These are phyloP conservation scores for Puccinia polysora DNA, from an alignment of 1,284 basidiomycete species.

Conservation along the genomic window DNA sequence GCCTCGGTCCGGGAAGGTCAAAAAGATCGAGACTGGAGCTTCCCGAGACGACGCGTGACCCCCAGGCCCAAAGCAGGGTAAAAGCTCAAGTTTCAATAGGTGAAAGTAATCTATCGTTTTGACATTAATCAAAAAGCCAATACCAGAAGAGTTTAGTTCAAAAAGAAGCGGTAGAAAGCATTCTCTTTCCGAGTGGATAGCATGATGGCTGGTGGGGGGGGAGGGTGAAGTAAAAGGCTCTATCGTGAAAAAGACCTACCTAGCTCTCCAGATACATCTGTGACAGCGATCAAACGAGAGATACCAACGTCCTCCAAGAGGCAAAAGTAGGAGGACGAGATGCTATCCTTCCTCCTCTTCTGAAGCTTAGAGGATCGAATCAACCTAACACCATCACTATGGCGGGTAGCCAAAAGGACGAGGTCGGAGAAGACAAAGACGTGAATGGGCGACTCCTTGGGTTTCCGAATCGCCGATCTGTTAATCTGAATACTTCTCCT, in stretches of 20 bases:
- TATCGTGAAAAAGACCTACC: constrained; percentile 47
- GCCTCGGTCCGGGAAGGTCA: constrained; percentile 29
- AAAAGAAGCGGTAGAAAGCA: too few relatives aligned
- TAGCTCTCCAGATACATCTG: constrained; percentile 52
- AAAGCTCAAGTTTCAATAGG: constrained; percentile 58
- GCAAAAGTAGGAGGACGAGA: constrained; percentile 55
- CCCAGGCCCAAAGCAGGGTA: constrained; percentile 54
- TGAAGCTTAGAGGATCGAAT: constrained; percentile 46
- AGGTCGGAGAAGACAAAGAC: constrained; percentile 68
- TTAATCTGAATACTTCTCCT: not conserved
- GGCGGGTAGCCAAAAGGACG: constrained; percentile 58
- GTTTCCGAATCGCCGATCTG: constrained; percentile 26
- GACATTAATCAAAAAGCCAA: not conserved
- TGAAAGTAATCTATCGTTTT: constrained; percentile 52
- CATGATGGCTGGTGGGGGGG: not conserved
- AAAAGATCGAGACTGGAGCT: constrained; percentile 1
- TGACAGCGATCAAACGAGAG: constrained; percentile 59
- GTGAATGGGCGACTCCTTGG: constrained; percentile 54
- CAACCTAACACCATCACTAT: constrained; percentile 37
- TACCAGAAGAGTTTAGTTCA: too few relatives aligned
- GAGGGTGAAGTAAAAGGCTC: constrained; percentile 1
- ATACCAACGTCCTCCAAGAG: constrained; percentile 59
- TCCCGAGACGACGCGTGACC: not conserved
- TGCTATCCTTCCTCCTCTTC: constrained; percentile 47
- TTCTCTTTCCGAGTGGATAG: too few relatives aligned